These are phyloP conservation scores for Sisymbrium irio DNA, from an alignment of 345 rosid species.

Conservation along the genomic window DNA sequence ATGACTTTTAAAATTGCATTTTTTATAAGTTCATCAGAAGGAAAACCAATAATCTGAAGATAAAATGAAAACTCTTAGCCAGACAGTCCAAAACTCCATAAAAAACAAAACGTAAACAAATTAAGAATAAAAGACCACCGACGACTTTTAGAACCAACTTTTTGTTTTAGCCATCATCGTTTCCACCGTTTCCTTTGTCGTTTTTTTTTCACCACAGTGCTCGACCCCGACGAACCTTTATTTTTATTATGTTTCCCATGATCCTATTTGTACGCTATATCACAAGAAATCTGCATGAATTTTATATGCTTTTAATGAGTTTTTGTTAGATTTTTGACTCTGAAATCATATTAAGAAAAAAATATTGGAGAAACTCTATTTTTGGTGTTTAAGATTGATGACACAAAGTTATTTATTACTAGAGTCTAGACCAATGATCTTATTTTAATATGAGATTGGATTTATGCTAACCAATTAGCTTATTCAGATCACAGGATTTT, in stretches of 20 bases:
- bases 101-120: neutral
- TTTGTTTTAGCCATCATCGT: neutral
- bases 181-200: conserved; percentile 4
- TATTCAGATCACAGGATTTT: too few relatives aligned
- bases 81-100: neutral
- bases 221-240: neutral
- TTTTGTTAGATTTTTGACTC: neutral
- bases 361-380: neutral
- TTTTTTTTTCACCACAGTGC: neutral
- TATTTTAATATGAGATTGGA: too few relatives aligned
- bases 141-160: neutral
- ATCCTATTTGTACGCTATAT: neutral
- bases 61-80: neutral
- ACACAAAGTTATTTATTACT: neutral
- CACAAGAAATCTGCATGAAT: neutral
- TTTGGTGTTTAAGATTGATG: neutral
- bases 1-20: neutral
- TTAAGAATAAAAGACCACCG: neutral
- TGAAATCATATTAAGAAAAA: neutral
- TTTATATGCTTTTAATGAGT: neutral
- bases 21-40: neutral
- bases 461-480: too few relatives aligned
- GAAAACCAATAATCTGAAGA: neutral
- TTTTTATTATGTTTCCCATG: neutral
- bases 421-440: neutral